Evolutionary conservation across 2,329 filamentous ascomycete species (phyloP).

Genomic region (Pseudocercospora musae): DNA sequence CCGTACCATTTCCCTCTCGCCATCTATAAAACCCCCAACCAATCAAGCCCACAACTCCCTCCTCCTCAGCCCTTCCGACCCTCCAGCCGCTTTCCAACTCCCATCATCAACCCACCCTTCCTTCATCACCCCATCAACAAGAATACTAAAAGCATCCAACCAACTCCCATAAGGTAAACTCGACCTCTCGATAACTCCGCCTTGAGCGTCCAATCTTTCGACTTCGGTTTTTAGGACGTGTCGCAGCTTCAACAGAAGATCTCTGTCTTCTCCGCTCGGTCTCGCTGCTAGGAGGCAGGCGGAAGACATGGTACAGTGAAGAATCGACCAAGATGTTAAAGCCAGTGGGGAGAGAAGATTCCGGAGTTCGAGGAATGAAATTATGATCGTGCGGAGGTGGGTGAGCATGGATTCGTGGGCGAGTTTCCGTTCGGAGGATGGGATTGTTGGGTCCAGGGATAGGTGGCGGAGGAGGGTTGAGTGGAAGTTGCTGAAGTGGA

Average conservation of each 20-base stretch:
- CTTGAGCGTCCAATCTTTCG: not conserved
- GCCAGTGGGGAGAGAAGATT: not conserved
- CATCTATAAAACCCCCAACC: no score
- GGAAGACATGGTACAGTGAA: not conserved
- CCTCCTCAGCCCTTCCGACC: not conserved
- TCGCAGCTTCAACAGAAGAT: not conserved
- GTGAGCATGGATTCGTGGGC: not conserved
- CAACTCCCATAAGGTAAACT: not conserved
- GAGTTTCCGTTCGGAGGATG: not conserved
- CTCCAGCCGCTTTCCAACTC: not conserved
- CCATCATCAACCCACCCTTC: not conserved
- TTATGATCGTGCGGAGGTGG: not conserved
- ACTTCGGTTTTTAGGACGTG: not conserved
- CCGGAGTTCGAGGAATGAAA: not conserved
- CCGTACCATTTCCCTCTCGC: no score
- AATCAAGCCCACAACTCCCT: not conserved
- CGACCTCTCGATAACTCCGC: not conserved
- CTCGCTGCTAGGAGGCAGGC: not conserved
- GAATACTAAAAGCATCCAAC: not conserved
- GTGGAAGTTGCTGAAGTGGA: not conserved
- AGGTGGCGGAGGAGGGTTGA: not conserved
- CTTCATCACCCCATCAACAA: not conserved
- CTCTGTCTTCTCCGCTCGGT: not conserved
- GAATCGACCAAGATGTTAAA: not conserved
- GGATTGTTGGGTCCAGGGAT: not conserved